phyloP scores from a whole-genome alignment of 306 rosid species.

The Pyrus communis region DNA sequence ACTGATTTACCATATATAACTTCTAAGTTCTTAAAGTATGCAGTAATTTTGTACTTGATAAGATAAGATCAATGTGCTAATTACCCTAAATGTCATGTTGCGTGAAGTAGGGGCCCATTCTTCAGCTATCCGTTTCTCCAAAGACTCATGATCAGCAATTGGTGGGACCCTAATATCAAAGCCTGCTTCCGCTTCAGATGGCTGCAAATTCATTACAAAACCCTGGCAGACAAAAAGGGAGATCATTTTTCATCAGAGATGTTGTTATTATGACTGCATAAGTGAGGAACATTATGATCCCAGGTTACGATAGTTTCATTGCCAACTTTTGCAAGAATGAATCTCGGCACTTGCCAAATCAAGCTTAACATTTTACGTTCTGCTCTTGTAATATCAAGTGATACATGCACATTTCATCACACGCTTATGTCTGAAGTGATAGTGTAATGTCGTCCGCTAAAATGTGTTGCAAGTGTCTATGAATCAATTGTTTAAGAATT shows the following conservation, averaged over 20 bases:
- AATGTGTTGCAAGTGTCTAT: background rate
- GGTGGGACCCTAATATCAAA: constrained; percentile 90
- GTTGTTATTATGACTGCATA: background rate
- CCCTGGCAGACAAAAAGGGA: constrained; percentile 48
- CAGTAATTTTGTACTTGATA: background rate
- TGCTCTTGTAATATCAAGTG: background rate
- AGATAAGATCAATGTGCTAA: background rate
- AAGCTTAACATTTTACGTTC: background rate
- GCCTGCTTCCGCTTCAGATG: constrained; percentile 98
- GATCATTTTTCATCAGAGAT: background rate
- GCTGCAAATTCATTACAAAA: constrained; percentile 96
- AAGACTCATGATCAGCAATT: constrained; percentile 32
- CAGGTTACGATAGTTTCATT: background rate
- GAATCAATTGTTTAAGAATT: background rate
- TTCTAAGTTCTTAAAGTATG: background rate
- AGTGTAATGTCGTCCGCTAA: background rate
- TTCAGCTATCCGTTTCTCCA: constrained; percentile 28
- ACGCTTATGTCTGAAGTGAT: background rate
- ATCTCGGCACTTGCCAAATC: background rate
- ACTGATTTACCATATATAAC: background rate
- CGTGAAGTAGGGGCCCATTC: constrained; percentile 37
- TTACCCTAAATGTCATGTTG: constrained; percentile 80
- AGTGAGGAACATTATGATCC: background rate
- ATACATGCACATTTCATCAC: background rate
- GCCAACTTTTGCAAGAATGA: background rate